phyloP scores from a whole-genome alignment of 352 stramenopile species.

The Globisporangium lucens region DNA sequence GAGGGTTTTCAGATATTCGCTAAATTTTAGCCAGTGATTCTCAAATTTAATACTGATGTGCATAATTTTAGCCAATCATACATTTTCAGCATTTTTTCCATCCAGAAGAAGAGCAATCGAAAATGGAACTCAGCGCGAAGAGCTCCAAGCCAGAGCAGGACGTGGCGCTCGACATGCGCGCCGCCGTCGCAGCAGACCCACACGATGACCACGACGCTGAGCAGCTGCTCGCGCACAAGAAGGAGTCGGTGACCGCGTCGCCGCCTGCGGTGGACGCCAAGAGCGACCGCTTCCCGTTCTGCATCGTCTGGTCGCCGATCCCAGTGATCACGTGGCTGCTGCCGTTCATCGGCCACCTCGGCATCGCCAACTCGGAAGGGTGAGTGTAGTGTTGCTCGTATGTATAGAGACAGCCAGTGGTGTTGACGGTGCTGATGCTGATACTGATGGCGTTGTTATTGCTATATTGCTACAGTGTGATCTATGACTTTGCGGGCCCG shows the following conservation, averaged over 20 bases:
- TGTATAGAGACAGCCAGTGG: background rate
- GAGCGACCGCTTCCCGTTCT: slow-evolving; percentile 83
- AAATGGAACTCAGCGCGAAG: background rate
- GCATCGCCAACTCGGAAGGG: slow-evolving; percentile 88
- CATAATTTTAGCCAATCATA: too few species aligned
- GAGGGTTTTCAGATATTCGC: too few species aligned
- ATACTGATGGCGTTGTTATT: background rate
- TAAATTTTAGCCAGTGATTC: too few species aligned
- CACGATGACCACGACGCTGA: slow-evolving; percentile 2
- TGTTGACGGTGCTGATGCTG: too few species aligned
- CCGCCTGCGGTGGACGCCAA: slow-evolving; percentile 24
- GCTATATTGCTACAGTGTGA: slow-evolving; percentile 53
- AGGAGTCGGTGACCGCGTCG: background rate
- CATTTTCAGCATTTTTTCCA: too few species aligned
- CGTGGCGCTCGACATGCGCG: slow-evolving; percentile 16
- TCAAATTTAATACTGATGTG: too few species aligned
- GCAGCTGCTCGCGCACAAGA: background rate
- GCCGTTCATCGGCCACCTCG: slow-evolving; percentile 96
- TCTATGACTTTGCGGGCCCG: slow-evolving; percentile 95
- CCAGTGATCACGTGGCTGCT: slow-evolving; percentile 91
- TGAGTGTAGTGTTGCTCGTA: slow-evolving; percentile 18
- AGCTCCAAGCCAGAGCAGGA: background rate
- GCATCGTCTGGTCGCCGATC: slow-evolving; percentile 91
- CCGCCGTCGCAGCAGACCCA: background rate
- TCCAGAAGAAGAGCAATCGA: too few species aligned